Evolutionary conservation across 768 basidiomycete species (phyloP), one percentile per base, ranked within the genome.

Genomic region (Mycena epipterygia): DNA sequence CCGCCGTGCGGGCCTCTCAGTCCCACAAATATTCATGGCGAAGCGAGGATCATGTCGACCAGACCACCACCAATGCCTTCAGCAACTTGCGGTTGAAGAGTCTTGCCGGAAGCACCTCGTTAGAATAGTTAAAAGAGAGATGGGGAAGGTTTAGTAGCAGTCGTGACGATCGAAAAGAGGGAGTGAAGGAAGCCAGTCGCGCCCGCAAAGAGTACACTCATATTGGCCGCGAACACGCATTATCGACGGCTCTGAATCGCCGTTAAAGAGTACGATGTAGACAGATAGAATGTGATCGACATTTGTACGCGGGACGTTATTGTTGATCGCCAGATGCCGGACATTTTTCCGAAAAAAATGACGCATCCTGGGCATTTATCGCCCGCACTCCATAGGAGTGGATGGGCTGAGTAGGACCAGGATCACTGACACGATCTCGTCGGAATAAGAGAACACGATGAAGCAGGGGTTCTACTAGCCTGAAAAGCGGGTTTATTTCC

Each of bases 371-470:
- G 23, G 57, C 7, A 5, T 5, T 25, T 2, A 59, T 42, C 25
- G 57, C 57, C 8, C 29, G 25, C 41, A 59, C 46, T 49, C 42
- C 59, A 49, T 61, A 30, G 59, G 37, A 17, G 53, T 64, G 25
- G 51, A 64, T 64, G 25, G 51, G 49, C 51, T 64, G 27, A 25
- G 62, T 41, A 11, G 62, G 39, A 21, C 57, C 57, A 5, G n/a
- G 39, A 53, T 42, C 57, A 4, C 19, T n/a, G n/a, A n/a, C 37
- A 8, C 56, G 37, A 29, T 41, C 23, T 29, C 56, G 35, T 23
- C 56, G 21, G 29, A 59, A 59, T 21, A 32, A 41, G n/a, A 64
- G 62, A 1, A 52, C 62, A 17, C 51, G 33, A 39, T 51, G 51
- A 6, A 64, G 51, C 8, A 64, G 39, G 3, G 49, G 62, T 19